Conservation (phyloP, 257 asterid genomes). For the Solanum pennellii region DNA sequence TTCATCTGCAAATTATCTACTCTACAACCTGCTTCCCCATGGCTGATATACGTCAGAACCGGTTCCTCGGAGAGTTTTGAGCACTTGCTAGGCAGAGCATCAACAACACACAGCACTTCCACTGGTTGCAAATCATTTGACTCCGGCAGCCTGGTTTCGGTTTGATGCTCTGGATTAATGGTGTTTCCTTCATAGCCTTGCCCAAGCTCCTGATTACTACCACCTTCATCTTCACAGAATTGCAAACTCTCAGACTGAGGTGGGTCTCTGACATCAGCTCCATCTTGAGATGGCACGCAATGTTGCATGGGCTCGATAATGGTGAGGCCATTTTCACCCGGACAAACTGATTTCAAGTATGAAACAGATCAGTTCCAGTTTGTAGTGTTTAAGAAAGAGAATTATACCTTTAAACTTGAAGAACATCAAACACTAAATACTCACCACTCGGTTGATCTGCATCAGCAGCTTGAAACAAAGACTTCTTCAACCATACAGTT, state of each 20-base stretch:
- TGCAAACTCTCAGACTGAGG: background rate
- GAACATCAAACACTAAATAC: background rate
- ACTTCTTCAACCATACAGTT: conserved; percentile 73
- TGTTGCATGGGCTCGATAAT: background rate
- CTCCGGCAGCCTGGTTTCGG: background rate
- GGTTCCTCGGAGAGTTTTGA: background rate
- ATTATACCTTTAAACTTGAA: background rate
- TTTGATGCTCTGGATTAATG: background rate
- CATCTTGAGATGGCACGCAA: background rate
- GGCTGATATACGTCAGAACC: background rate
- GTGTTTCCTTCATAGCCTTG: background rate
- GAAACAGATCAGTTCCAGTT: background rate
- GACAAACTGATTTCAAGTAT: conserved; percentile 5
- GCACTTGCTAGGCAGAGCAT: background rate
- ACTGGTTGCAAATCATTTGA: background rate
- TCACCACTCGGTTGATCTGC: conserved; percentile 24
- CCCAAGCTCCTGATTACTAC: background rate
- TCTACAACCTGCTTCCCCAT: conserved; percentile 19
- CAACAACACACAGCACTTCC: background rate
- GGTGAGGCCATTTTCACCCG: background rate
- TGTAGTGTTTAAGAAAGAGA: background rate
- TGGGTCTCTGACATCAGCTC: background rate
- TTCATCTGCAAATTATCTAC: conserved; percentile 13
- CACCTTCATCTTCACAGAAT: conserved; percentile 9
- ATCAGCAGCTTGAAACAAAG: conserved; percentile 16